Conservation (phyloP, 139 green algal genomes). For the Chlamydomonas eustigma region DNA sequence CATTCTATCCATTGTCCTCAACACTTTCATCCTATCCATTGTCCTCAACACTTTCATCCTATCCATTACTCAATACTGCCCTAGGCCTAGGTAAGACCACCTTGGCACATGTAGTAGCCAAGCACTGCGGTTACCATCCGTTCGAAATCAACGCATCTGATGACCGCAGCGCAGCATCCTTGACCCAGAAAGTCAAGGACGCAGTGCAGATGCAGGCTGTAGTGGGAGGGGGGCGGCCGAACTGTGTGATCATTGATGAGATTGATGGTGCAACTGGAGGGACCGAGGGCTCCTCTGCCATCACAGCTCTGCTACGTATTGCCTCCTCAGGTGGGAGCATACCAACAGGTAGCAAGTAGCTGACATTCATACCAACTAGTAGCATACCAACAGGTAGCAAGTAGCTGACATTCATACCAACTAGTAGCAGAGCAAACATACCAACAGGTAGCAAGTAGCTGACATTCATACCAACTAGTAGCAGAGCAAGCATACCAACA, state of each 20-base stretch:
- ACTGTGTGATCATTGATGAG: slow-evolving; percentile 94
- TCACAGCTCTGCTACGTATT: slow-evolving; percentile 8
- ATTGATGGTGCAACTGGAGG: slow-evolving; percentile 85
- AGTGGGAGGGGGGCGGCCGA: slow-evolving; percentile 58
- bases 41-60: neutral
- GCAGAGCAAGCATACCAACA: no score
- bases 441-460: no score
- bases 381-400: no score
- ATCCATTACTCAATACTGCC: neutral
- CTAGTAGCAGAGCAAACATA: no score
- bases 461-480: no score
- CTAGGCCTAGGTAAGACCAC: slow-evolving; percentile 94
- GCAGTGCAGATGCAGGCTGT: slow-evolving; percentile 68
- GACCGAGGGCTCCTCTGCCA: slow-evolving; percentile 50
- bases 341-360: no score
- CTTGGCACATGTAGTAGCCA: slow-evolving; percentile 86
- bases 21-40: no score
- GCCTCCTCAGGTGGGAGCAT: slow-evolving; percentile 9
- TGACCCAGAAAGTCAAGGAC: slow-evolving; percentile 68
- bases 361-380: no score
- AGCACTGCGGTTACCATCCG: slow-evolving; percentile 90
- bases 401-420: no score
- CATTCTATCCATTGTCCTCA: no score
- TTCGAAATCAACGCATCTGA: slow-evolving; percentile 96
- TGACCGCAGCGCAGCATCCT: slow-evolving; percentile 66